phyloP scores from a whole-genome alignment of 345 rosid genomes.

The Physaria fendleri region DNA sequence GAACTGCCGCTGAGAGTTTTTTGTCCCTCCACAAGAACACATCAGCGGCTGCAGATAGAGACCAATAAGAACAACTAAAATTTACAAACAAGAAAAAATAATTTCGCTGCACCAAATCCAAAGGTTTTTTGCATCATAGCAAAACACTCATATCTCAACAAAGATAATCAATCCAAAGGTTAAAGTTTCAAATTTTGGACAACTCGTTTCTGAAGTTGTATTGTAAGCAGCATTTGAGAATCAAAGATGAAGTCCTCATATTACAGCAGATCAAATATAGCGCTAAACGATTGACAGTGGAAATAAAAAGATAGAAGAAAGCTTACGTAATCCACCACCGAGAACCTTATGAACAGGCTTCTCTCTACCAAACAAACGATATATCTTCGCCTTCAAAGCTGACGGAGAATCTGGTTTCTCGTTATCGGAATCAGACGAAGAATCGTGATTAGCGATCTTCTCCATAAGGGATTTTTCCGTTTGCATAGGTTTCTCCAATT shows the following conservation, averaged over 20 bases:
- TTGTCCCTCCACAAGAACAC: slow-evolving; percentile 86
- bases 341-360: slow-evolving; percentile 64
- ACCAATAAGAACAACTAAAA: not conserved
- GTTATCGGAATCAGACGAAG: slow-evolving; percentile 50
- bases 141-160: not conserved
- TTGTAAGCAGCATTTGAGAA: not conserved
- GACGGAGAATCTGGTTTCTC: slow-evolving; percentile 45
- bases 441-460: slow-evolving; percentile 33
- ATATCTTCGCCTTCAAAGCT: slow-evolving; percentile 51
- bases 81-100: not conserved
- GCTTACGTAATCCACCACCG: slow-evolving; percentile 81
- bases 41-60: slow-evolving; percentile 60
- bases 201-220: not conserved
- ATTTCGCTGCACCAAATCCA: not conserved
- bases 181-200: not conserved
- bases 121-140: not conserved
- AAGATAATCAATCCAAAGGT: not conserved
- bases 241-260: not conserved
- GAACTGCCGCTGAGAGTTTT: slow-evolving; percentile 56
- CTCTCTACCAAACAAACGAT: slow-evolving; percentile 77
- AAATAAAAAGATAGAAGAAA: not conserved
- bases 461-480: slow-evolving; percentile 29
- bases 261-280: slow-evolving; percentile 3
- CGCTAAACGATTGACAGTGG: not conserved
- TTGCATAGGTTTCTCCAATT: slow-evolving; percentile 25